Percentiles rank a stretch among this genome's conserved stretches.
Evolutionary conservation across 768 basidiomycete genomes (phyloP).

Genomic region (Leccinellum rugosiceps): DNA sequence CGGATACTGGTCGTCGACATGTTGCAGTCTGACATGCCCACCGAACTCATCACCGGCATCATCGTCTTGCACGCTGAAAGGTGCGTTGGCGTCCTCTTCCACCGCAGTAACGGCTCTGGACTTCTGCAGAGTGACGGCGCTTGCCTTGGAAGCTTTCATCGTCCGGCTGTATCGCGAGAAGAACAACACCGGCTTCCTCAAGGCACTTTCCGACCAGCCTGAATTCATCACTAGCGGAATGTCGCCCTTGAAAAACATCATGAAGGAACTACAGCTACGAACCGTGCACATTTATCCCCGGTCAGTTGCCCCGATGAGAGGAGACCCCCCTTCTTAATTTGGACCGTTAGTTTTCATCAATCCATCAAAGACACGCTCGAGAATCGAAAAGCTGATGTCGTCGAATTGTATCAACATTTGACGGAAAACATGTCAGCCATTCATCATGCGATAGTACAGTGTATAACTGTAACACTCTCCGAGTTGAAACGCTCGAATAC

Average conservation of each 20-base stretch:
- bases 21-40: constrained; percentile 82
- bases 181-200: constrained; percentile 88
- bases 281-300: constrained; percentile 92
- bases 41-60: constrained; percentile 82
- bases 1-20: constrained; percentile 95
- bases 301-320: constrained; percentile 37
- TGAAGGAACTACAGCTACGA: constrained; percentile 89
- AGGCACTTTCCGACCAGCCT: constrained; percentile 96
- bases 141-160: constrained; percentile 89
- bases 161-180: constrained; percentile 86
- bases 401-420: constrained; percentile 86
- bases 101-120: too few species aligned
- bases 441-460: constrained; percentile 88
- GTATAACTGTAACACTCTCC: constrained; percentile 85
- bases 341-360: constrained; percentile 73
- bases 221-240: constrained; percentile 92
- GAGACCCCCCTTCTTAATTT: background rate
- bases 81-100: constrained; percentile 38
- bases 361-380: constrained; percentile 80
- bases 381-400: constrained; percentile 82
- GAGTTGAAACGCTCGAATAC: constrained; percentile 90
- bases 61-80: constrained; percentile 89
- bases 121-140: constrained; percentile 85
- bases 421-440: constrained; percentile 89
- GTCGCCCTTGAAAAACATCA: constrained; percentile 86